Conservation (phyloP, 495 filamentous ascomycete genomes). For the Hypoxylon lienhwacheense region DNA sequence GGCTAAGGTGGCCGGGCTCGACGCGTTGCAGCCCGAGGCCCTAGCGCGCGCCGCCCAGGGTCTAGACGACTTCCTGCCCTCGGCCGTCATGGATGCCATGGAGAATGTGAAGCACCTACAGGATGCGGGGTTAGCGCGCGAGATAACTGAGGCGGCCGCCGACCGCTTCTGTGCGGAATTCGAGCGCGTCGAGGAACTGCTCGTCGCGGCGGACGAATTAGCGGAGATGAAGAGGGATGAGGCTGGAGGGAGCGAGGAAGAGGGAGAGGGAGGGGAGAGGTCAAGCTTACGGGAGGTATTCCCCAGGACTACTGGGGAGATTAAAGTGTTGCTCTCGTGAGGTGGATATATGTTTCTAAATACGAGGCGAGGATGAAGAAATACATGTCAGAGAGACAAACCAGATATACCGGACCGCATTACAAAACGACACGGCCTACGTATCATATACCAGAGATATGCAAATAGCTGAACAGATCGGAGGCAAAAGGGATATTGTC, state of each 20-base stretch:
- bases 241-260: slow-evolving; percentile 31
- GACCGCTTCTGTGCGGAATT: slow-evolving; percentile 89
- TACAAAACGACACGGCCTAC: too few species aligned
- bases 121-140: slow-evolving; percentile 67
- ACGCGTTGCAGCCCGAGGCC: slow-evolving; percentile 62
- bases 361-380: too few species aligned
- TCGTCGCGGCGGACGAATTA: slow-evolving; percentile 51
- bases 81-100: slow-evolving; percentile 86
- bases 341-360: too few species aligned
- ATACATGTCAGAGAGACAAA: too few species aligned
- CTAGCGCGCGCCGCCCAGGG: slow-evolving; percentile 69
- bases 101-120: slow-evolving; percentile 74
- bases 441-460: too few species aligned
- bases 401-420: too few species aligned
- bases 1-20: slow-evolving; percentile 42
- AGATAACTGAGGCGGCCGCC: slow-evolving; percentile 81
- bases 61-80: slow-evolving; percentile 89
- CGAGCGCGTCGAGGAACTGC: slow-evolving; percentile 74
- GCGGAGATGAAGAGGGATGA: slow-evolving; percentile 43
- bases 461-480: too few species aligned
- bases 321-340: slow-evolving; percentile 71
- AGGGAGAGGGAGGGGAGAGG: slow-evolving; percentile 37
- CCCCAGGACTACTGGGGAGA: slow-evolving; percentile 82
- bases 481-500: too few species aligned
- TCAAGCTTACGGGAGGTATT: slow-evolving; percentile 68